Base-by-base conservation (phyloP, 2,329 filamentous ascomycete species). In the Aspergillus sergii region DNA sequence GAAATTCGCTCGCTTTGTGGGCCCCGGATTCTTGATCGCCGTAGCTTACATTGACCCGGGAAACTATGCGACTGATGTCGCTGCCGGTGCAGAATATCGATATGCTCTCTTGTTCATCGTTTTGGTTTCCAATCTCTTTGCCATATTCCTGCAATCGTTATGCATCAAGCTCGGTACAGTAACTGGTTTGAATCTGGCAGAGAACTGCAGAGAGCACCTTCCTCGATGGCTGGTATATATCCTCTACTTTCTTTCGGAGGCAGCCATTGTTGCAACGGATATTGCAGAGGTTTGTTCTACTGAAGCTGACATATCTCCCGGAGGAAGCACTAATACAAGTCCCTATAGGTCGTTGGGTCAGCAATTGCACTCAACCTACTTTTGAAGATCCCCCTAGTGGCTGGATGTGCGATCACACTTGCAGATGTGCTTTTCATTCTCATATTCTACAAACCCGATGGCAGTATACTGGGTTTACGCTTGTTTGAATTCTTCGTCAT, bases 241-340 rank as follows among this genome's bases (percentile, higher is more conserved):
- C 21, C 79, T 91, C 3, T 91, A 91, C 69, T 74, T 83, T 23
- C 79, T 91, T 66, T 85, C 88, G 1, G 89, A 91, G 74, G 78
- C 84, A 5, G 88, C 89, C 64, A 91, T 91, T 62, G 87, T 91
- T 59, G 89, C 89, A 0, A 91, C 89, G 0, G 89, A 91, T 73
- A 87, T 91, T 66, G 89, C 89, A 61, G 89, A 91, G 77, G 85
- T 85, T 70, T 67, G 77, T 7, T n/a, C 11, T 32, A 19, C 16
- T 26, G 34, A 14, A n/a, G n/a, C 19, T 23, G 26, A n/a, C 3
- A 9, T 43, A 5, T n/a, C 9, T 19, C 36, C 21, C n/a, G 23
- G 32, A 23, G n/a, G 32, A n/a, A 43, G 11, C 14, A 36, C 46
- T 28, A 28, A 46, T 43, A 56, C 48, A 60, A 16, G 16, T n/a